These are phyloP conservation scores for Xylaria scruposa DNA, from an alignment of 495 filamentous ascomycete genomes.

Conservation along the genomic window DNA sequence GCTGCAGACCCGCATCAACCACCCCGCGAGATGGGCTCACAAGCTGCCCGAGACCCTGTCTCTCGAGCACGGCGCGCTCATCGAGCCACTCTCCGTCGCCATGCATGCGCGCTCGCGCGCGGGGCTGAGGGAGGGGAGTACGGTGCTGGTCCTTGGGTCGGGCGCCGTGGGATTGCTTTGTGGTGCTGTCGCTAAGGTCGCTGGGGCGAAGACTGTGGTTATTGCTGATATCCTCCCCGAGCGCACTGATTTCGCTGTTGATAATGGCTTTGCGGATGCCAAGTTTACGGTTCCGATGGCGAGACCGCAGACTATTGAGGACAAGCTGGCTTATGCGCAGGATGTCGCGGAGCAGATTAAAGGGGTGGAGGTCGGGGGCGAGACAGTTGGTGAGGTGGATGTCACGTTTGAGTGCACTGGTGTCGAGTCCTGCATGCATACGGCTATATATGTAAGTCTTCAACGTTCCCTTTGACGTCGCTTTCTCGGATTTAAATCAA, in stretches of 20 bases:
- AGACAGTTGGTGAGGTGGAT: conserved; percentile 64
- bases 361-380: conserved; percentile 43
- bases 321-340: conserved; percentile 67
- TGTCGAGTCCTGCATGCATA: conserved; percentile 83
- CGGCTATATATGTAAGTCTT: conserved; percentile 75
- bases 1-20: conserved; percentile 78
- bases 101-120: conserved; percentile 75
- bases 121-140: conserved; percentile 55
- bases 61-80: conserved; percentile 72
- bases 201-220: conserved; percentile 63
- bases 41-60: conserved; percentile 69
- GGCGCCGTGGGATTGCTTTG: conserved; percentile 81
- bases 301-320: conserved; percentile 60
- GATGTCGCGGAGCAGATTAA: conserved; percentile 63
- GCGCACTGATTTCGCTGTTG: conserved; percentile 72
- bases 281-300: conserved; percentile 65
- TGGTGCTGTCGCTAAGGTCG: conserved; percentile 69
- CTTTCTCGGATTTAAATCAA: not conserved
- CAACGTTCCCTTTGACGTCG: not conserved
- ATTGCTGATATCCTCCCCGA: conserved; percentile 82
- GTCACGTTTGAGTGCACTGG: conserved; percentile 95
- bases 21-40: conserved; percentile 72
- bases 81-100: conserved; percentile 82
- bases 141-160: conserved; percentile 79
- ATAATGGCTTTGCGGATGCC: conserved; percentile 70